Base-by-base conservation (phyloP, 176 grass and related monocot genomes). In the Raddia distichophylla region DNA sequence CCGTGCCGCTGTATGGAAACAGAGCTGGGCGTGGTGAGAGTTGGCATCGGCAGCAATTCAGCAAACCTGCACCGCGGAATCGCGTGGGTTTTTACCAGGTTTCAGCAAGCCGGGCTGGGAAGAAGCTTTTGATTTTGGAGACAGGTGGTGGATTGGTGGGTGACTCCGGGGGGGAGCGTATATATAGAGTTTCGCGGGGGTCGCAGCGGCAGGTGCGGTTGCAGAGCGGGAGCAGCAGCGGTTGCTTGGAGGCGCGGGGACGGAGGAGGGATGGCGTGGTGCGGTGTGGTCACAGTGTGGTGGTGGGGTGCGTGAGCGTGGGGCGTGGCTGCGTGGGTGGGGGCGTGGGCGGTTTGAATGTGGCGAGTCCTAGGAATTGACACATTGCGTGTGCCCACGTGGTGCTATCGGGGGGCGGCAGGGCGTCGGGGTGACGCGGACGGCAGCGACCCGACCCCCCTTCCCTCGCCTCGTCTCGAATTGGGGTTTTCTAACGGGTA, bases 181-280 rank as follows among this genome's bases (percentile, higher is more conserved):
- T 95, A 87, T 92, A 87, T 89, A 91, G 86, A 94, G 84, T 69
- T 78, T 51, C 64, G 60, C 55, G 9, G 69, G 37, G 37, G 37
- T 40, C 4, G 37, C 37, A 5, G 37, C 37, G 15, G 14, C 27
- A 27, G 27, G 27, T 27, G 27, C 27, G 60, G 2, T 13, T 14
- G 61, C 19, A 1, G 58, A 20, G 64, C 1, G 52, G 61, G 5
- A 43, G 13, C 33, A 14, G 53, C 17, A 40, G 60, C 14, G 16
- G 34, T 47, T 6, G 35, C 15, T 2, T 3, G 6, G 37, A n/a
- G 43, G 46, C 18, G 7, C 10, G 32, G 62, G 13, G 82, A 47
- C 10, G 3, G 2, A 1, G 56, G 13, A 64, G 66, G 7, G 72
- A 14, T 3, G 7, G 50, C 62, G 71, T 43, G 59, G 22, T 56